phyloP scores from a whole-genome alignment of 1,284 basidiomycete genomes.

The Apiotrichum sp. region DNA sequence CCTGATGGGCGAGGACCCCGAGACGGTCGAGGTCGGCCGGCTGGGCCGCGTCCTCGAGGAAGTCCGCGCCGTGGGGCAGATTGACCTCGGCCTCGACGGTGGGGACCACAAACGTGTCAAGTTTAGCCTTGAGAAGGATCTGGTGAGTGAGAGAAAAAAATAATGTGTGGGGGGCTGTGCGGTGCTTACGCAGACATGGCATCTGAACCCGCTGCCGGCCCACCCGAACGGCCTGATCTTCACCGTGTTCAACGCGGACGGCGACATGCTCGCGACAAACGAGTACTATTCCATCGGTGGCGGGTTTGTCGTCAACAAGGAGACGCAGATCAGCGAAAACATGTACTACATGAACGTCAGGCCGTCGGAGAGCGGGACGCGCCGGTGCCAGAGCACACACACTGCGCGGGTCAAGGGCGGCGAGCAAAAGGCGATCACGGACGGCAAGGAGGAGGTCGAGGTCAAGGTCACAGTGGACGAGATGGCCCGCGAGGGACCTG shows the following conservation, averaged over 20 bases:
- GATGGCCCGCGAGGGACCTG: background rate
- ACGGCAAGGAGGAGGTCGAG: background rate
- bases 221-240: conserved; percentile 87
- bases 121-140: conserved; percentile 81
- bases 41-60: conserved; percentile 28
- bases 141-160: conserved; percentile 58
- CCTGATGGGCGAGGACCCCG: conserved; percentile 61
- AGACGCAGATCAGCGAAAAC: conserved; percentile 83
- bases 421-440: background rate
- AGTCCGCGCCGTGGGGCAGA: conserved; percentile 25
- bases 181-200: conserved; percentile 22
- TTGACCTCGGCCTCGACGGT: conserved; percentile 54
- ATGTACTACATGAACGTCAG: conserved; percentile 95
- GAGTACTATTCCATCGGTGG: conserved; percentile 86
- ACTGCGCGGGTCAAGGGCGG: background rate
- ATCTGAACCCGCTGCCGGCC: conserved; percentile 35
- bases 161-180: too few species aligned
- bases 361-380: conserved; percentile 68
- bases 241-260: conserved; percentile 71
- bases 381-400: conserved; percentile 55
- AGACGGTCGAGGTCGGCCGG: conserved; percentile 36
- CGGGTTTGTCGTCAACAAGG: conserved; percentile 62
- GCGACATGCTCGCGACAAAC: conserved; percentile 85
- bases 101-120: conserved; percentile 67
- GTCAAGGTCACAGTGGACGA: too few species aligned